A percentile compares a stretch with the other conserved stretches of the same genome.
phyloP scores from a whole-genome alignment of 805 yeast genomes.

The Ogataea trehalophila region DNA sequence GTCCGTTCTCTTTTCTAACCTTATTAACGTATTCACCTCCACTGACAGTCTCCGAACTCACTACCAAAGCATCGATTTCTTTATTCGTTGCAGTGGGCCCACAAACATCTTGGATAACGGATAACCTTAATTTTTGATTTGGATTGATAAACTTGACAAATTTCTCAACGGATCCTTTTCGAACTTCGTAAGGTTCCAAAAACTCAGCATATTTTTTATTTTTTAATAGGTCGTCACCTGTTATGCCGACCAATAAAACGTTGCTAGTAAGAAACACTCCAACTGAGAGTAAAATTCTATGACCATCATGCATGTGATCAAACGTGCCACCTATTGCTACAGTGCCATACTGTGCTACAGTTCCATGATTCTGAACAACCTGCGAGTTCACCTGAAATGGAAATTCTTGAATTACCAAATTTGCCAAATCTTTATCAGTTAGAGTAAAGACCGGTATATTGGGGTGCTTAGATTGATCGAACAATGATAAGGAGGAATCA shows the following conservation, averaged over 20 bases:
- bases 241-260: constrained; percentile 72
- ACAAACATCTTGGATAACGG: constrained; percentile 75
- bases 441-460: background rate
- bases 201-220: constrained; percentile 71
- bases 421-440: background rate
- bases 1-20: constrained; percentile 51
- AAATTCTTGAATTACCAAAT: background rate
- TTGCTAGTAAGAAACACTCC: constrained; percentile 56
- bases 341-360: constrained; percentile 6
- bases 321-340: constrained; percentile 92
- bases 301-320: constrained; percentile 96
- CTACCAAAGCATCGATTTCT: constrained; percentile 73
- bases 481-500: background rate
- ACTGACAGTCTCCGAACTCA: constrained; percentile 70
- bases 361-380: background rate
- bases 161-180: constrained; percentile 42
- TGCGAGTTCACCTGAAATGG: background rate
- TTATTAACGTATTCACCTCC: constrained; percentile 77
- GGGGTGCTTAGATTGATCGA: background rate
- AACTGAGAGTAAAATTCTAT: constrained; percentile 73
- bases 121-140: constrained; percentile 41
- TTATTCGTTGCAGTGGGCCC: constrained; percentile 85
- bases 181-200: constrained; percentile 50
- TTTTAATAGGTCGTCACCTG: constrained; percentile 65
- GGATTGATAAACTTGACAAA: constrained; percentile 52